Evolutionary conservation across 2,329 filamentous ascomycete species (phyloP).

Genomic region (Juglanconis oblonga): DNA sequence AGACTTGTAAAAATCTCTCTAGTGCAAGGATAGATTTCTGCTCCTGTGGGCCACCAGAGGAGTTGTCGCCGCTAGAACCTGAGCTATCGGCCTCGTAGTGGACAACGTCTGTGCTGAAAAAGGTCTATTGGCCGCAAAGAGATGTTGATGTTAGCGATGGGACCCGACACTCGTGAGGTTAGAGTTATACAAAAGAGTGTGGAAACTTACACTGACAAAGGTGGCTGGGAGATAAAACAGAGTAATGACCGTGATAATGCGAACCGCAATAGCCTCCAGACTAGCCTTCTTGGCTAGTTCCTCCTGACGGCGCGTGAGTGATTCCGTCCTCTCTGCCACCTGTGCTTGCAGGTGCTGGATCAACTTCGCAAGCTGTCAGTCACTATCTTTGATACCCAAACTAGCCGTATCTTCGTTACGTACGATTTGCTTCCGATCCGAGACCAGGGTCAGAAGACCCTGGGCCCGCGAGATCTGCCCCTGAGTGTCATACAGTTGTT

Average conservation of each 20-base stretch:
- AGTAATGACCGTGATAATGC: constrained; percentile 28
- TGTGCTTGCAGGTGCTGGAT: constrained; percentile 3
- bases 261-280: constrained; percentile 24
- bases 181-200: background rate
- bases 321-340: background rate
- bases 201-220: constrained; percentile 23
- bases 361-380: background rate
- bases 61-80: background rate
- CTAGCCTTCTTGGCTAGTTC: constrained; percentile 27
- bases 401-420: background rate
- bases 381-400: background rate
- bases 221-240: constrained; percentile 28
- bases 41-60: background rate
- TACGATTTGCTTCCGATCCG: constrained; percentile 34
- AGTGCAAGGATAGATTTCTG: background rate
- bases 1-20: background rate
- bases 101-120: constrained; percentile 23
- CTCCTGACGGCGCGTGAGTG: constrained; percentile 22
- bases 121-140: constrained; percentile 5
- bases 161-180: too few species aligned
- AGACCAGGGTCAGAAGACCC: constrained; percentile 31
- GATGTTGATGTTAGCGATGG: background rate
- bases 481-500: constrained; percentile 25
- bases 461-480: constrained; percentile 34
- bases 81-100: constrained; percentile 18